Conservation (phyloP, 768 basidiomycete species). For the Serendipita sp. region DNA sequence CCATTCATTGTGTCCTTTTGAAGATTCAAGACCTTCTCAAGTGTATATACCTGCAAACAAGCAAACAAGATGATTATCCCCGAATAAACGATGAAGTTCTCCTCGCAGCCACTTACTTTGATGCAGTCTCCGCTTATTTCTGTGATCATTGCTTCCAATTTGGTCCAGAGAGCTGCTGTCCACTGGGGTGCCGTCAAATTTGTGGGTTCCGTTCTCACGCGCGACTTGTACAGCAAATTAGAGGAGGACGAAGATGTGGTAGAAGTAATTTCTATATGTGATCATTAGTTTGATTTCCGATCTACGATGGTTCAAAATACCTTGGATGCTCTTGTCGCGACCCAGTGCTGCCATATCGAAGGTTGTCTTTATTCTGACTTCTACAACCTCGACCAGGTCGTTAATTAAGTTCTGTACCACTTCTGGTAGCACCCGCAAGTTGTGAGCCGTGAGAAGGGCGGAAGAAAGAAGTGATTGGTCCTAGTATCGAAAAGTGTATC, state of each 20-base stretch:
- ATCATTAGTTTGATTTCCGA: not conserved
- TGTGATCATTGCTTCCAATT: conserved; percentile 68
- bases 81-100: not conserved
- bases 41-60: conserved; percentile 58
- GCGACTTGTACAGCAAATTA: conserved; percentile 57
- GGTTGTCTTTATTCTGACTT: conserved; percentile 58
- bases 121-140: conserved; percentile 85
- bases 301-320: conserved; percentile 21
- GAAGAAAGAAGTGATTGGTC: conserved; percentile 84
- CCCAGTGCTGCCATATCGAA: conserved; percentile 84
- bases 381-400: conserved; percentile 71
- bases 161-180: conserved; percentile 60
- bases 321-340: conserved; percentile 68
- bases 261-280: conserved; percentile 13
- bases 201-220: conserved; percentile 81
- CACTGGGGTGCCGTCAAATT: conserved; percentile 77
- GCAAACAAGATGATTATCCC: not conserved
- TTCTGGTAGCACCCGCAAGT: conserved; percentile 67
- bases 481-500: conserved; percentile 24
- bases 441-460: conserved; percentile 90
- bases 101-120: conserved; percentile 36
- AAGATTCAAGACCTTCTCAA: conserved; percentile 82
- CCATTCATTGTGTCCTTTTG: conserved; percentile 74
- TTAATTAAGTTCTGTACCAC: conserved; percentile 63
- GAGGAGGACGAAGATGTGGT: conserved; percentile 14